These are phyloP conservation scores for Stemphylium lycopersici DNA, from an alignment of 2,329 filamentous ascomycete genomes.

Conservation along the genomic window DNA sequence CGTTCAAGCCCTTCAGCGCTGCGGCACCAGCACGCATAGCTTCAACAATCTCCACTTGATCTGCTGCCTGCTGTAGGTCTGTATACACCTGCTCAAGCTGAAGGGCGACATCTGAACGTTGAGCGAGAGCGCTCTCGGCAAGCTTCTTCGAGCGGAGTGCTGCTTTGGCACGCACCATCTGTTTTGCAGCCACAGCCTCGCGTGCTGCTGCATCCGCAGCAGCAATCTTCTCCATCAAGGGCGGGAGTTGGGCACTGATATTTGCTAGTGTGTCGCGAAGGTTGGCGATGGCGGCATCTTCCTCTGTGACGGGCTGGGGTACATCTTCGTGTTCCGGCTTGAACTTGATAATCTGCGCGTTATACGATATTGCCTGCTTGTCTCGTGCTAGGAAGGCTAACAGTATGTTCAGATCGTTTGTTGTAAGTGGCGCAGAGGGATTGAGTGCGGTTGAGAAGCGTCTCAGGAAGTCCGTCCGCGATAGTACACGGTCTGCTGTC, in stretches of 20 bases:
- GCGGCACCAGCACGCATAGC: constrained; percentile 80
- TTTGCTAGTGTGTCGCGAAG: constrained; percentile 74
- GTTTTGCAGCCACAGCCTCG: constrained; percentile 73
- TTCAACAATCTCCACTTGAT: constrained; percentile 81
- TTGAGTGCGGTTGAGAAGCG: constrained; percentile 41
- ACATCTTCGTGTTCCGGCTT: constrained; percentile 51
- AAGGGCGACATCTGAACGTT: constrained; percentile 72
- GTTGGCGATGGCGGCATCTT: constrained; percentile 82
- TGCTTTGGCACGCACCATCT: constrained; percentile 75
- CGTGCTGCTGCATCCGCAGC: constrained; percentile 65
- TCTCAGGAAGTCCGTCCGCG: constrained; percentile 42
- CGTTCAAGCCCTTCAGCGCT: constrained; percentile 75
- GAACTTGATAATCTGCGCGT: constrained; percentile 80
- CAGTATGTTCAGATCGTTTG: constrained; percentile 76
- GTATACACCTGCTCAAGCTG: constrained; percentile 84
- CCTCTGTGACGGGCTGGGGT: constrained; percentile 68
- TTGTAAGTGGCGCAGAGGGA: constrained; percentile 35
- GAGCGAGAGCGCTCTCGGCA: constrained; percentile 73
- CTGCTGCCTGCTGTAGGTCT: constrained; percentile 84
- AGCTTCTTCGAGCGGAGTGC: constrained; percentile 83
- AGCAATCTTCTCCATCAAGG: constrained; percentile 63
- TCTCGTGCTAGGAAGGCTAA: constrained; percentile 61
- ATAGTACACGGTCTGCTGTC: constrained; percentile 44
- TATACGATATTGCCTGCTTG: constrained; percentile 74
- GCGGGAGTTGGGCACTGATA: constrained; percentile 70